Conservation (phyloP, 441 rosid species). For the Adansonia madagascariensis region DNA sequence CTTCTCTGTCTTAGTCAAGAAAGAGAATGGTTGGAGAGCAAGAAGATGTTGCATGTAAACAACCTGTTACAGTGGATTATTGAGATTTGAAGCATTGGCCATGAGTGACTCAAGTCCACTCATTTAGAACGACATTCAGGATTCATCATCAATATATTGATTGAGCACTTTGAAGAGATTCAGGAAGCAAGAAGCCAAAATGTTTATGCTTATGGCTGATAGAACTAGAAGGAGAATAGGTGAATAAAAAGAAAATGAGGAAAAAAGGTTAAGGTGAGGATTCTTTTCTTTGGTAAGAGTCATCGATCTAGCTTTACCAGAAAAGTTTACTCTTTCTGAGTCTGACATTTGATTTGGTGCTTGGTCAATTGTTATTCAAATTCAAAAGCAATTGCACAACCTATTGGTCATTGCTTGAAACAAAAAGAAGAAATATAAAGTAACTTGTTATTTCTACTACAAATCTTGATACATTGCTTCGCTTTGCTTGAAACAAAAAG, state of each 20-base stretch:
- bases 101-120: background rate
- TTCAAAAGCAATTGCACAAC: background rate
- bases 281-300: background rate
- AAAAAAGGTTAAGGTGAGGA: background rate
- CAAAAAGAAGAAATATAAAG: no score
- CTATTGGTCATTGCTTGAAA: no score
- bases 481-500: no score
- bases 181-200: background rate
- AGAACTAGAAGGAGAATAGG: background rate
- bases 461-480: background rate
- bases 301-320: background rate
- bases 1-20: constrained; percentile 49
- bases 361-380: background rate
- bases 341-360: background rate
- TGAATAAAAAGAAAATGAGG: background rate
- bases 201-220: background rate
- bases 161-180: background rate
- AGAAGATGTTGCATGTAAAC: constrained; percentile 28
- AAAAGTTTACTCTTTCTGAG: background rate
- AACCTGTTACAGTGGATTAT: constrained; percentile 29
- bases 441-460: background rate
- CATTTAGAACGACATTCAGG: background rate
- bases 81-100: constrained; percentile 26
- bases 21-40: constrained; percentile 34
- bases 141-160: background rate